Base-by-base conservation (phyloP, 2,329 filamentous ascomycete species). In the Xylariomycetidae sp. region DNA sequence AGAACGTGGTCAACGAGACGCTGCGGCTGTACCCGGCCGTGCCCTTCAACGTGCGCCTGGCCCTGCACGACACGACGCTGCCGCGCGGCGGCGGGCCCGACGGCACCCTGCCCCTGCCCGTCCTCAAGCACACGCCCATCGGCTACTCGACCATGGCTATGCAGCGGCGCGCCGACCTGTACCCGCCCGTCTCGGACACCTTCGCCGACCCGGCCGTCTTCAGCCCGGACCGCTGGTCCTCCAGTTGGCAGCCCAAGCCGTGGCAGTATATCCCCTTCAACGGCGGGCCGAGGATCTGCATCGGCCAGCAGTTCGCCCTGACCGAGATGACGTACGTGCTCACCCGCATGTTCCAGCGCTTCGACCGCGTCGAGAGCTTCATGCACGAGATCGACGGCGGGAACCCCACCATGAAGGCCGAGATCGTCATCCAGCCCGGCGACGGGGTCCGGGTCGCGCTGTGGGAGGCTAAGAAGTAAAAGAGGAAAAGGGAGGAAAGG, bases 231-330 rank as follows among this genome's bases (percentile, higher is more conserved):
- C 68, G 83, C 37, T 88, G 83, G 83, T 62, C 59, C 31, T 41
- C 59, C 45, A n/a, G n/a, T n/a, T 77, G 77, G 72, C 72, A 77
- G 51, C 80, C 80, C 1, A 73, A 71, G 50, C 74, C 76, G 0
- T 85, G 82, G 77, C 72, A 80, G 42, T 88, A 84, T 53, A 71
- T 88, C 26, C 83, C 84, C 4, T 87, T 88, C 59, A 87, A 86
- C 53, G 80, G 80, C 9, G 83, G 82, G 1, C 80, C 83, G 27
- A 66, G 84, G 19, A 83, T 86, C 51, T 86, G 84, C 58, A 77
- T 88, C 38, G 83, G 84, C 2, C 83, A 90, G 67, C 83, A 90
- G 58, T 90, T 88, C 56, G 86, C 85, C 11, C 61, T 89, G 29
- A 87, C 83, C 0, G 83, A 89, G 66, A 85, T 85, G 66, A 66